Evolutionary conservation across 306 rosid genomes (phyloP), one percentile per base, ranked within the genome.

Genomic region (Bauhinia variegata): DNA sequence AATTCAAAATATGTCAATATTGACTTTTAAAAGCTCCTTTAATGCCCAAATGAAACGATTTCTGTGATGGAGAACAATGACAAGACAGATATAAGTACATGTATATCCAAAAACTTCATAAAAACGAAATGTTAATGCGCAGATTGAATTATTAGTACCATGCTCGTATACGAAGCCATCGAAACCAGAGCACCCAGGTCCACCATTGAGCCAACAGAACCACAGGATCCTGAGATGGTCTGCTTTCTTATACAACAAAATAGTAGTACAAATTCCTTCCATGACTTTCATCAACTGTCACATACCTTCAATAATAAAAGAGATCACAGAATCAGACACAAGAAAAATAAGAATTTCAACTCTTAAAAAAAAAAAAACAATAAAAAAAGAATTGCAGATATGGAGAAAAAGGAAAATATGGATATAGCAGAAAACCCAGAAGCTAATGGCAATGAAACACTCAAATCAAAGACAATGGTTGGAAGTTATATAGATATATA

Each of bases 141-240:
- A 65, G 52, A 28, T n/a, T 37, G 43, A 68, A 46, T 47, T 5
- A 19, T 58, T 23, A 23, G 28, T 84, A 93, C 99, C 99, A 60
- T 93, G 97, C 67, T 93, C 99, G n/a, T 89, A 93, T n/a, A 93
- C 58, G 65, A 89, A 93, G 49, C 95, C 99, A 82, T 93, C 99
- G 48, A 93, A 80, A 73, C 99, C 90, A 70, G 99, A 93, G 67
- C 99, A 89, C 6, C 97, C 99, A 0, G 99, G 99, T 49, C 99
- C 99, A 8, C 99, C 99, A 51, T 93, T 93, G 52, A 93, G 95
- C 98, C 98, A 93, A n/a, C 12, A 93, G 84, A 80, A 88, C 97
- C 71, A 93, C 77, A 0, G 98, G 97, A 79, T 93, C 98, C 77
- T 78, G 71, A 13, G 86, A 54, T 11, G 97, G 90, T 41, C 84